A percentile compares a stretch with the other conserved stretches of the same genome.
Conservation (phyloP, 2,329 filamentous ascomycete species). For the Colletotrichum sp. region DNA sequence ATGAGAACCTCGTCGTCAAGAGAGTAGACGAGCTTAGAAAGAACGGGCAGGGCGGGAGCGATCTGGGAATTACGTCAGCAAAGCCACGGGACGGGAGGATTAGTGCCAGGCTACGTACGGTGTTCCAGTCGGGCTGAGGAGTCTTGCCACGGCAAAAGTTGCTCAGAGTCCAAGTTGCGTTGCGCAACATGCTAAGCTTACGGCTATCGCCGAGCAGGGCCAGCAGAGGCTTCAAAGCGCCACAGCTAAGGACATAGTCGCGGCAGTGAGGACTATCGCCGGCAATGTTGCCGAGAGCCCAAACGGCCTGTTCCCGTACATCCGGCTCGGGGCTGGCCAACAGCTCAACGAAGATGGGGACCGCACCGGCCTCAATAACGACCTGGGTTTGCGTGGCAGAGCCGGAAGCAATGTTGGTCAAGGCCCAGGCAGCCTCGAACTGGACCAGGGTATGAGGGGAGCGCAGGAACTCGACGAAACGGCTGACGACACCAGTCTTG, state of each 20-base stretch:
- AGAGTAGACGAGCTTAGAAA: slow-evolving; percentile 97
- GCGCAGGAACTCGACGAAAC: slow-evolving; percentile 97
- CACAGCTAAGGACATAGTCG: slow-evolving; percentile 92
- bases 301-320: slow-evolving; percentile 97
- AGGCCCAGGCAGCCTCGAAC: slow-evolving; percentile 98
- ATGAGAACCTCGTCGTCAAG: slow-evolving; percentile 98
- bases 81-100: background rate
- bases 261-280: slow-evolving; percentile 97
- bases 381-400: slow-evolving; percentile 98
- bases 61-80: slow-evolving; percentile 63
- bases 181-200: slow-evolving; percentile 98
- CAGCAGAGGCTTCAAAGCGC: slow-evolving; percentile 89
- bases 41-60: slow-evolving; percentile 88
- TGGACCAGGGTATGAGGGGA: slow-evolving; percentile 98
- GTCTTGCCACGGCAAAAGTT: slow-evolving; percentile 99
- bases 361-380: slow-evolving; percentile 96
- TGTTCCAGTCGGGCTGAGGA: slow-evolving; percentile 96
- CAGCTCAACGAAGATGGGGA: slow-evolving; percentile 98
- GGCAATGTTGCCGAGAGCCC: slow-evolving; percentile 98
- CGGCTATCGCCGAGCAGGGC: slow-evolving; percentile 93
- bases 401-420: slow-evolving; percentile 98
- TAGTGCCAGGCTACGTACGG: slow-evolving; percentile 63
- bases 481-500: slow-evolving; percentile 95
- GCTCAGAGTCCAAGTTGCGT: slow-evolving; percentile 98
- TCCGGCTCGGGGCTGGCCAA: slow-evolving; percentile 95